A percentile compares a stretch with the other conserved stretches of the same genome.
phyloP scores from a whole-genome alignment of 2,329 filamentous ascomycete genomes.

The Cladosporium velox region DNA sequence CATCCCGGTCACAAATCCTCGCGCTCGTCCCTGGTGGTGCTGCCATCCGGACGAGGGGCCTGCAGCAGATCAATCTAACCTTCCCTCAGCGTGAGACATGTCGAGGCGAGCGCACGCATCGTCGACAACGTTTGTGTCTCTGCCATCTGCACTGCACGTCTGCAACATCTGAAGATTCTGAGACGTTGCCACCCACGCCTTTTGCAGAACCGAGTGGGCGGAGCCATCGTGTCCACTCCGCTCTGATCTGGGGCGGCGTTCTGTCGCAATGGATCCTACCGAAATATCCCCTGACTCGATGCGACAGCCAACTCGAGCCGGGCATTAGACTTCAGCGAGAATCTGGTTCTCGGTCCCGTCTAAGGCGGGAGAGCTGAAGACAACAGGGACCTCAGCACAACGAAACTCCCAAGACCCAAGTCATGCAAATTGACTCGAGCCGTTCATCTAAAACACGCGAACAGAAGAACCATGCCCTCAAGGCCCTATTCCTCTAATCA shows the following conservation, averaged over 20 bases:
- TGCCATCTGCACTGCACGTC: neutral
- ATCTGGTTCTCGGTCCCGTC: neutral
- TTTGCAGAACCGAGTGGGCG: neutral
- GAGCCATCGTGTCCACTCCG: neutral
- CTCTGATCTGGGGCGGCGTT: neutral
- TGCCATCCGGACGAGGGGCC: neutral
- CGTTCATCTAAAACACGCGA: slow-evolving; percentile 8
- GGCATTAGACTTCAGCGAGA: slow-evolving; percentile 2
- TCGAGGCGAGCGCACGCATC: neutral
- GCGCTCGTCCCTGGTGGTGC: neutral
- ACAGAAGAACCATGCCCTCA: neutral
- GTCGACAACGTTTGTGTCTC: neutral
- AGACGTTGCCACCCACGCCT: neutral
- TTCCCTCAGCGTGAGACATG: slow-evolving; percentile 9
- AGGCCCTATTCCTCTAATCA: neutral
- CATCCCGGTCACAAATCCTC: slow-evolving; percentile 17
- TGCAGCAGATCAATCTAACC: slow-evolving; percentile 10
- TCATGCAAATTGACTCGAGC: neutral
- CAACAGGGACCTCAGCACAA: neutral
- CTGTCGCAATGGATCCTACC: neutral
- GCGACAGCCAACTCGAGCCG: neutral
- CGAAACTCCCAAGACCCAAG: neutral
- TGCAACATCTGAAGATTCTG: neutral
- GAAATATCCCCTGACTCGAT: neutral
- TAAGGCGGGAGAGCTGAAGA: slow-evolving; percentile 2